Evolutionary conservation across 2,329 filamentous ascomycete genomes (phyloP), one percentile per base, ranked within the genome.

Genomic region (Talaromyces sp.): DNA sequence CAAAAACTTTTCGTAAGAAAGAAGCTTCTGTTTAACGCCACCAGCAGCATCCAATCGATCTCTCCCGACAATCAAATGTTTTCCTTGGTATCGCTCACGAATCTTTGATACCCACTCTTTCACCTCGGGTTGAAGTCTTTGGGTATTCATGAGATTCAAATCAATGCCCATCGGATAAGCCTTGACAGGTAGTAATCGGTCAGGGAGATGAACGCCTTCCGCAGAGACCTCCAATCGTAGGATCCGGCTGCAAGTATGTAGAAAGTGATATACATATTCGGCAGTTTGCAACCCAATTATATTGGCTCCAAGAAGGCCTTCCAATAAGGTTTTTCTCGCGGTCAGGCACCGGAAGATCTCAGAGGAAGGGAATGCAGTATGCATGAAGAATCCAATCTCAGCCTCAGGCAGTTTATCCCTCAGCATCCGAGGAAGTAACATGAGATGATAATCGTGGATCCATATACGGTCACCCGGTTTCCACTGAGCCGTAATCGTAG

Each of bases 371-470:
- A 98, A 98, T 0, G 93, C 92, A 15, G 93, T 91, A 75, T 98
- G 94, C 31, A 98, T 82, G 80, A 97, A 98, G 82, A 97, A 94
- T 10, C 94, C 94, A 71, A 98, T 97, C 80, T 96, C 91, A 22
- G 93, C 93, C 66, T 96, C 90, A 0, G 94, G 92, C 1, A 80
- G 50, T 81, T 90, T 92, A 78, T 94, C 87, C 39, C 94, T 90
- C 56, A 98, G 83, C 89, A 97, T 92, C 45, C 82, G 84, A 3
- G 94, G 93, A 2, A 97, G 90, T 10, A 97, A 83, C 3, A 97
- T 85, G 47, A 98, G 85, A 76, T 98, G 94, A 75, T 98, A 97
- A 77, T 98, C 94, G 75, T 97, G 92, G 47, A 98, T 83, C 94
- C 94, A 97, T 73, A 98, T 90, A 58, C 90, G 87, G 74, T 98